Evolutionary conservation across 768 basidiomycete species (phyloP).

Genomic region (Auricularia cornea): DNA sequence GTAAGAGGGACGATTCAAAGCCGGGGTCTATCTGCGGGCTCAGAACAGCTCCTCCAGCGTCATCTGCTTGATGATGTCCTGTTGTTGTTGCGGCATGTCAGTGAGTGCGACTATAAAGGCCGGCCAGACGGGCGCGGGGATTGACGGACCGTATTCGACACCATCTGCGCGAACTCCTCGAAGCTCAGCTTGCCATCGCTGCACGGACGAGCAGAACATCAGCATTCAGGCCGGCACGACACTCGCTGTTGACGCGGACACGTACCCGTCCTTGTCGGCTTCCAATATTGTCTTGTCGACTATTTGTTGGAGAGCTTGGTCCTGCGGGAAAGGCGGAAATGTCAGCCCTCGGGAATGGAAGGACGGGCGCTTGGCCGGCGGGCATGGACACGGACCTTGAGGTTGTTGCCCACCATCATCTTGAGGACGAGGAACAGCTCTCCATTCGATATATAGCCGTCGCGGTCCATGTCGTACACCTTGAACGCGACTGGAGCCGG

Average conservation of each 20-base stretch:
- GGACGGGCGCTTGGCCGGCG: not conserved
- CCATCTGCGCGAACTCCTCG: constrained; percentile 94
- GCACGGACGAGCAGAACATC: not conserved
- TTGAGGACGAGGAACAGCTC: constrained; percentile 97
- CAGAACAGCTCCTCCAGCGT: constrained; percentile 90
- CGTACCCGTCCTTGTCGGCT: constrained; percentile 84
- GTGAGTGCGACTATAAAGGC: too few species aligned
- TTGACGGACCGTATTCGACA: constrained; percentile 79
- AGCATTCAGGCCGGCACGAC: not conserved
- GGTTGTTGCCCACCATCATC: constrained; percentile 99
- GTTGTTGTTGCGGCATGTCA: not conserved
- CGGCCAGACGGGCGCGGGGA: not conserved
- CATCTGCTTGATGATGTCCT: constrained; percentile 99
- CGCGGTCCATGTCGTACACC: constrained; percentile 97
- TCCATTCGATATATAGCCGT: constrained; percentile 96
- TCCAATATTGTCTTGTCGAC: constrained; percentile 99
- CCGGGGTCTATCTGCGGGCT: not conserved
- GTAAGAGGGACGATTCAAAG: not conserved
- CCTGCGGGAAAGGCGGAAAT: constrained; percentile 38
- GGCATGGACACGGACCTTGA: constrained; percentile 55
- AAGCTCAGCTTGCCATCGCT: constrained; percentile 92
- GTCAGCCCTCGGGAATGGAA: not conserved
- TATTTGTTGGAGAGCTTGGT: constrained; percentile 97
- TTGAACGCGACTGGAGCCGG: constrained; percentile 84
- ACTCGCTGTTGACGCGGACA: not conserved